A percentile compares a stretch with the other conserved stretches of the same genome.
Evolutionary conservation across 2,329 filamentous ascomycete genomes (phyloP).

Genomic region (Epichloe brachyelytri): DNA sequence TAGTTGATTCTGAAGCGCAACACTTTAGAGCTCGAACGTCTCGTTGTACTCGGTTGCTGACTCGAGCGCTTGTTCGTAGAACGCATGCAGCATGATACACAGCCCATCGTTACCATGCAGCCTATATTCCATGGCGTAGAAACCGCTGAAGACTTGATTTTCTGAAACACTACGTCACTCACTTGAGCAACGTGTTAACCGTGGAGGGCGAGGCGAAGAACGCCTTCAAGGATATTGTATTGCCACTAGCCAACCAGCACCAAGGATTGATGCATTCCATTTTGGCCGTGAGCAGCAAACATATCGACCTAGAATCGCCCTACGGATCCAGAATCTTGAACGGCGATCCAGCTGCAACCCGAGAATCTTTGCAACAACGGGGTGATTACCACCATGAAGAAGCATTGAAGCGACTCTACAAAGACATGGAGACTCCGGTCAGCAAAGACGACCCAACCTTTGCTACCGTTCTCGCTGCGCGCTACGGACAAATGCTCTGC

Average conservation of each 20-base stretch:
- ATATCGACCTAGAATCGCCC: constrained; percentile 48
- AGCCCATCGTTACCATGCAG: constrained; percentile 43
- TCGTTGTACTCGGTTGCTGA: background rate
- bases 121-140: constrained; percentile 72
- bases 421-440: constrained; percentile 29
- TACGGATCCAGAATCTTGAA: constrained; percentile 41
- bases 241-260: constrained; percentile 70
- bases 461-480: constrained; percentile 36
- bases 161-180: constrained; percentile 74
- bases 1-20: background rate
- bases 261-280: constrained; percentile 83
- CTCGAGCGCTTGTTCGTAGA: constrained; percentile 20
- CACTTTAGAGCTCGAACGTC: background rate
- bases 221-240: constrained; percentile 71
- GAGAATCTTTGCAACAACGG: constrained; percentile 33
- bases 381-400: constrained; percentile 43
- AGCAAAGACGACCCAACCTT: constrained; percentile 31
- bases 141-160: constrained; percentile 62
- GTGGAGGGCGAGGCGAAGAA: constrained; percentile 71
- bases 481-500: constrained; percentile 52
- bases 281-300: constrained; percentile 68
- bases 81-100: constrained; percentile 32
- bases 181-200: constrained; percentile 69
- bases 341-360: constrained; percentile 33
- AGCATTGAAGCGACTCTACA: constrained; percentile 39